A percentile compares a stretch with the other conserved stretches of the same genome.
Conservation (phyloP, 2,329 filamentous ascomycete genomes). For the Ophiostoma populinum region DNA sequence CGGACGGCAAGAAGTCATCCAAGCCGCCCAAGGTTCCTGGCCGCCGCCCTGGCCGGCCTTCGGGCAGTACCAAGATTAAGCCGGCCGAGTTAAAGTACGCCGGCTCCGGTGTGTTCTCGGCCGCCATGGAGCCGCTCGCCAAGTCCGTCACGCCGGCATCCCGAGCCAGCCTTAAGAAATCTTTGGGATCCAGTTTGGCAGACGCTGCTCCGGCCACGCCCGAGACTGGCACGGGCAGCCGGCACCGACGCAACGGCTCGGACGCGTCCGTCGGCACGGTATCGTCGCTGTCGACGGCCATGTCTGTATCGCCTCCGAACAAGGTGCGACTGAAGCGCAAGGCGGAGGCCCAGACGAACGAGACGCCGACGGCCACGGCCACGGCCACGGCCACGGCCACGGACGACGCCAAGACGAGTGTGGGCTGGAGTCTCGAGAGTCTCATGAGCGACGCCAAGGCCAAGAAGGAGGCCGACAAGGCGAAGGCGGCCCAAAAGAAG, state of each 20-base stretch:
- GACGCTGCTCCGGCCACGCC: no score
- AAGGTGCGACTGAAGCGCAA: constrained; percentile 7
- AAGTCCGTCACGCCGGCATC: no score
- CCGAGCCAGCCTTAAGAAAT: no score
- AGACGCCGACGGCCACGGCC: not conserved
- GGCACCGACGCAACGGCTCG: constrained; percentile 9
- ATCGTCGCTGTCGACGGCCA: constrained; percentile 20
- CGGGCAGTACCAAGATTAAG: constrained; percentile 5
- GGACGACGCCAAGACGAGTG: not conserved
- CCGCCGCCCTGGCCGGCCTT: constrained; percentile 1
- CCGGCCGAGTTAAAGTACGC: no score
- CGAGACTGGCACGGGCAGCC: no score
- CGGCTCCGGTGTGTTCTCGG: no score
- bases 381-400: not conserved
- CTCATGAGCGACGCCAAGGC: not conserved
- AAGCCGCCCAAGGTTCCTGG: constrained; percentile 5
- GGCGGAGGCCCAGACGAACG: constrained; percentile 5
- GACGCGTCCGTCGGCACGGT: constrained; percentile 12
- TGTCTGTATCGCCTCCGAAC: constrained; percentile 15
- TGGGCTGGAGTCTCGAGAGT: constrained; percentile 1
- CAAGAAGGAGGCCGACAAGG: not conserved
- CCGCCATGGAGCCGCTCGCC: no score
- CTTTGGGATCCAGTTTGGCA: no score
- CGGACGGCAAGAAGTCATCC: constrained; percentile 1
- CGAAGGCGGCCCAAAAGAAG: not conserved